A percentile compares a stretch with the other conserved stretches of the same genome.
Conservation (phyloP, 2,329 filamentous ascomycete genomes). For the Chalara sp. region DNA sequence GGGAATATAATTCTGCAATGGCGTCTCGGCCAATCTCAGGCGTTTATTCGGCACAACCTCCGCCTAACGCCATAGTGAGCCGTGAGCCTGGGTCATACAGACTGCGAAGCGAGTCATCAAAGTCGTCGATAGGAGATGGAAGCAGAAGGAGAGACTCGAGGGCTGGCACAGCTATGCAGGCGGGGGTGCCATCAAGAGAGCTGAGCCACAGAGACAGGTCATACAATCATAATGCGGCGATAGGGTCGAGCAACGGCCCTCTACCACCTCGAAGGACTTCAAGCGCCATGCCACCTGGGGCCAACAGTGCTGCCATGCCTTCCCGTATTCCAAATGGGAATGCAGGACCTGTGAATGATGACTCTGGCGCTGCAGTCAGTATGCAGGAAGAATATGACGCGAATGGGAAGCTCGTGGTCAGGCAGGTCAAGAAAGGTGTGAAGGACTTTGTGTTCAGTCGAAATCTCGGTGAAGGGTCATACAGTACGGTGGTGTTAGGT, state of each 20-base stretch:
- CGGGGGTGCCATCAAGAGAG: conserved; percentile 59
- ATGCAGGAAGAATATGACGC: conserved; percentile 79
- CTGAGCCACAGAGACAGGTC: conserved; percentile 61
- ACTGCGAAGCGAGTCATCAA: conserved; percentile 51
- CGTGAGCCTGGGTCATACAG: conserved; percentile 40
- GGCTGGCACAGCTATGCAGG: conserved; percentile 49
- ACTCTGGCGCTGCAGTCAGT: conserved; percentile 82
- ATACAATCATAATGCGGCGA: conserved; percentile 53
- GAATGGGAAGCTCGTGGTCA: conserved; percentile 72
- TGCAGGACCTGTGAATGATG: conserved; percentile 61
- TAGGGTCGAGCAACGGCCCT: conserved; percentile 48
- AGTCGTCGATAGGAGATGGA: conserved; percentile 46
- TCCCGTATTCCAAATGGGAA: conserved; percentile 52
- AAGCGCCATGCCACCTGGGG: conserved; percentile 19
- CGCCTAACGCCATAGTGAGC: conserved; percentile 31
- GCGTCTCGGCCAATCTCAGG: conserved; percentile 38
- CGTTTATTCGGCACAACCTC: conserved; percentile 35
- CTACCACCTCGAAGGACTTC: conserved; percentile 73
- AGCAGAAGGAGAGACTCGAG: conserved; percentile 57
- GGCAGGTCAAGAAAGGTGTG: conserved; percentile 91
- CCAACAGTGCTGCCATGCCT: conserved; percentile 24
- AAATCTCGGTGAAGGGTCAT: conserved; percentile 89
- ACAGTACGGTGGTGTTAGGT: conserved; percentile 90
- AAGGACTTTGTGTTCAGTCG: conserved; percentile 93
- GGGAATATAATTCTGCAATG: conserved; percentile 28